Evolutionary conservation across 75 land plant genomes (phyloP).

Genomic region (Cryptomeria japonica): DNA sequence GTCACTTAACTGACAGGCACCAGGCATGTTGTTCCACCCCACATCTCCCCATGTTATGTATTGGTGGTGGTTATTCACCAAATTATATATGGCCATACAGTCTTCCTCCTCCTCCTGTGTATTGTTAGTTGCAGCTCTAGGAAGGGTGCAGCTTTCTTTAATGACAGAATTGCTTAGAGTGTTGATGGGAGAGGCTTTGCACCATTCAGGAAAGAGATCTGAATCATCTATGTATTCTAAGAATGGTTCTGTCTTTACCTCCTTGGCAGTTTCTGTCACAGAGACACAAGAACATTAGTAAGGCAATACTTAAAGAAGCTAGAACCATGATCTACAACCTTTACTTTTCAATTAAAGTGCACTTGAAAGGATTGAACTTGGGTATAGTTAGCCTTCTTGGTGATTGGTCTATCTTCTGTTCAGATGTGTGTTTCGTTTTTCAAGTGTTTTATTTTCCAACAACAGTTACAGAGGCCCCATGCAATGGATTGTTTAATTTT

Average conservation of each 20-base stretch:
- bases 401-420: no score
- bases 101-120: not conserved
- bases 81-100: not conserved
- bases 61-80: not conserved
- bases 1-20: no score
- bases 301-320: not conserved
- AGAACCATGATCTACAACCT: not conserved
- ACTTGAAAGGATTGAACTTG: not conserved
- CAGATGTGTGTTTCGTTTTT: no score
- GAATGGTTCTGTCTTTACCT: not conserved
- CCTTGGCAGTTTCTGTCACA: no score
- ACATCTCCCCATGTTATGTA: not conserved
- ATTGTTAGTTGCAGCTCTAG: not conserved
- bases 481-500: not conserved
- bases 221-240: constrained; percentile 23
- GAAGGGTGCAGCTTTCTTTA: no score
- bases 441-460: no score
- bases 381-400: not conserved
- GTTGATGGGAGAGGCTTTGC: constrained; percentile 16
- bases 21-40: constrained; percentile 5
- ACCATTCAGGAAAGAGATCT: constrained; percentile 27
- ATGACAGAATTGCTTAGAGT: not conserved
- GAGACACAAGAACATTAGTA: not conserved
- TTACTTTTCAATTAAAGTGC: not conserved
- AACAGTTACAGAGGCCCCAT: not conserved